Base-by-base conservation (phyloP, 371 early-diverging fungal species). In the Syncephalastrum sp. region DNA sequence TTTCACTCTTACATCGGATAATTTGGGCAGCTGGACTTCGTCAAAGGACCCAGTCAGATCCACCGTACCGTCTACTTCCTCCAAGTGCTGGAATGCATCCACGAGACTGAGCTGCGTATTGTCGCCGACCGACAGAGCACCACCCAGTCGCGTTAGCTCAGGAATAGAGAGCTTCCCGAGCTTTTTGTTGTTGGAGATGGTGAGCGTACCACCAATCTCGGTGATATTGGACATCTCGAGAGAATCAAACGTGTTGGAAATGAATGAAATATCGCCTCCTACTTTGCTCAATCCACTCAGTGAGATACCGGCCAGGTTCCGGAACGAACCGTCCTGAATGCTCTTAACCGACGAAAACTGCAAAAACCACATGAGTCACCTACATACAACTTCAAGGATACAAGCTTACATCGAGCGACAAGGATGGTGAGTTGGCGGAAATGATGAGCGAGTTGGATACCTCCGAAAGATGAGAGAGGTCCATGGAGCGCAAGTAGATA, bases 61-160 rank as follows among this genome's bases (percentile, higher is more conserved):
- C 25, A 84, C 51, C 2, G 79, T 77, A 1, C 84, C 84, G 12
- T 72, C 74, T 4, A 84, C 76, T 25, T 79, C 68, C 24, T 71
- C 67, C 17, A 82, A 59, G 16, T 73, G 65, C 0, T 64, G 57
- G 46, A 76, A 77, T 8, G 78, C 74, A 29, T 68, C 54, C 6
- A 84, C 59, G 14, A 54, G 43, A 2, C 51, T 61, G 38, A 82
- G 45, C 0, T 67, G 55, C 0, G 68, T 68, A 53, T 84, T 84
- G 53, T 77, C 73, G 47, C 74, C 72, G 12, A 84, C 47, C 6
- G 72, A 64, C 21, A 82, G 56, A 0, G 84, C 82, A 4, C 84
- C 84, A 12, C 82, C 84, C 8, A 84, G 59, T 13, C 58, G 53
- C 6, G 62, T 62, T 14, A 83, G 52, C n/a, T 68, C 67, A 15